Conservation (phyloP, 108 stramenopile species). For the Licmophora abbreviata region DNA sequence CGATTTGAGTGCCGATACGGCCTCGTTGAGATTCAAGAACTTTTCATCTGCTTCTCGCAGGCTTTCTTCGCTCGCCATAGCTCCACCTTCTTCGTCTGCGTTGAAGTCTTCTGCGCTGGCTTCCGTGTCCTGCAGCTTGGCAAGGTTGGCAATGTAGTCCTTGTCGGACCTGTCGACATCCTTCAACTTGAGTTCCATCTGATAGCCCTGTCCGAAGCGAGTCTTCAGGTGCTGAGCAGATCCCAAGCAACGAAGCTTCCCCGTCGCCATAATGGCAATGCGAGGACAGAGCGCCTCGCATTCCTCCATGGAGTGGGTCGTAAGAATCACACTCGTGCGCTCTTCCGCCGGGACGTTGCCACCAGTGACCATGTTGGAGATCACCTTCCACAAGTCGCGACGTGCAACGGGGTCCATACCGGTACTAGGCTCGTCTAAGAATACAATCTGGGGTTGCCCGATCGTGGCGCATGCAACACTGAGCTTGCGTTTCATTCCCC, state of each 20-base stretch:
- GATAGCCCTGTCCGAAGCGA: slow-evolving; percentile 77
- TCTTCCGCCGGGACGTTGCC: slow-evolving; percentile 34
- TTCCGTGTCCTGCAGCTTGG: slow-evolving; percentile 7
- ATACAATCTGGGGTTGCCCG: slow-evolving; percentile 72
- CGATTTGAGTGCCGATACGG: slow-evolving; percentile 13
- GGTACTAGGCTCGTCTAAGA: slow-evolving; percentile 75
- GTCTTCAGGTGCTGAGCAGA: slow-evolving; percentile 80
- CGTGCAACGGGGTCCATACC: slow-evolving; percentile 74
- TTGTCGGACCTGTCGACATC: slow-evolving; percentile 25
- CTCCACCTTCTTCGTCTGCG: slow-evolving; percentile 4
- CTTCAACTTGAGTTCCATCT: slow-evolving; percentile 73
- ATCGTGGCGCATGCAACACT: slow-evolving; percentile 81
- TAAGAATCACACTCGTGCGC: slow-evolving; percentile 69
- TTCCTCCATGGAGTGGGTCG: slow-evolving; percentile 93
- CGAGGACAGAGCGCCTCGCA: slow-evolving; percentile 95
- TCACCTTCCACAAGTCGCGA: slow-evolving; percentile 77
- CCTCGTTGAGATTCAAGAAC: slow-evolving; percentile 44
- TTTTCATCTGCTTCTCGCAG: slow-evolving; percentile 19
- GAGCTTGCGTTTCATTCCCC: slow-evolving; percentile 89
- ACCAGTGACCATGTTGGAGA: slow-evolving; percentile 64
- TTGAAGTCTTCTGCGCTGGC: not conserved
- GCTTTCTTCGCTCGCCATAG: slow-evolving; percentile 8
- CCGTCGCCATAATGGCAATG: slow-evolving; percentile 94
- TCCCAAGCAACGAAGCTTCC: slow-evolving; percentile 83
- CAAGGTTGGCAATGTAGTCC: slow-evolving; percentile 22